A percentile compares a stretch with the other conserved stretches of the same genome.
Evolutionary conservation across 2,329 filamentous ascomycete genomes (phyloP).

Genomic region (Fusarium sp.): DNA sequence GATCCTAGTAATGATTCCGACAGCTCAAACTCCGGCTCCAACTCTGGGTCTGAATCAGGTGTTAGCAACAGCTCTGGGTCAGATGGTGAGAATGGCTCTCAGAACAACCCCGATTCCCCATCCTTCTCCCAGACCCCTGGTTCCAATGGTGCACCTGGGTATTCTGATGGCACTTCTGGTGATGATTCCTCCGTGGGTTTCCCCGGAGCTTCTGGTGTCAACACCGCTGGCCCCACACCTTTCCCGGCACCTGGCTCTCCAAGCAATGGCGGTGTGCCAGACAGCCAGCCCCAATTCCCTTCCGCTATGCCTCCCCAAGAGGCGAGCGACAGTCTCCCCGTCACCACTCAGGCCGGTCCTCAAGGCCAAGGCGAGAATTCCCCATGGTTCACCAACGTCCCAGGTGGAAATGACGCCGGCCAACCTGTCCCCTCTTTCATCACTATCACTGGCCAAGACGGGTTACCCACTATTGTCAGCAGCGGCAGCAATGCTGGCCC

Average conservation of each 20-base stretch:
- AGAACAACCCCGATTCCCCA: slow-evolving; percentile 5
- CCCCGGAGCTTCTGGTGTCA: slow-evolving; percentile 18
- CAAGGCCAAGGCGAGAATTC: slow-evolving; percentile 21
- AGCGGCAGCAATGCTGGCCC: slow-evolving; percentile 8
- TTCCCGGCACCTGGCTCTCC: slow-evolving; percentile 17
- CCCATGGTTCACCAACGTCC: slow-evolving; percentile 23
- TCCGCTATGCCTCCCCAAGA: slow-evolving; percentile 23
- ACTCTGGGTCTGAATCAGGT: background rate
- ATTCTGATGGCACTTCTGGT: slow-evolving; percentile 26
- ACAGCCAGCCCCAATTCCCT: slow-evolving; percentile 8
- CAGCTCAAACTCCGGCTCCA: background rate
- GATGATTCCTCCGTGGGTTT: slow-evolving; percentile 28
- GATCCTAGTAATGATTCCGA: background rate
- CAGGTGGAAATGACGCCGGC: slow-evolving; percentile 8
- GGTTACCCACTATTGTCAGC: slow-evolving; percentile 42
- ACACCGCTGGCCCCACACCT: slow-evolving; percentile 23
- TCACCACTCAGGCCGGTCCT: slow-evolving; percentile 27
- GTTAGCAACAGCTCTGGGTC: slow-evolving; percentile 1
- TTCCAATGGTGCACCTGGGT: slow-evolving; percentile 34
- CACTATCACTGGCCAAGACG: slow-evolving; percentile 38
- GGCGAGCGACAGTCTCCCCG: slow-evolving; percentile 29
- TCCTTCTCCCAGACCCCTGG: slow-evolving; percentile 19
- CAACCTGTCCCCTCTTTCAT: slow-evolving; percentile 27
- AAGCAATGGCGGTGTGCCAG: slow-evolving; percentile 18
- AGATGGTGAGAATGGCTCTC: slow-evolving; percentile 8